Conservation (phyloP, 148 eudicot species). For the Chenopodium album region DNA sequence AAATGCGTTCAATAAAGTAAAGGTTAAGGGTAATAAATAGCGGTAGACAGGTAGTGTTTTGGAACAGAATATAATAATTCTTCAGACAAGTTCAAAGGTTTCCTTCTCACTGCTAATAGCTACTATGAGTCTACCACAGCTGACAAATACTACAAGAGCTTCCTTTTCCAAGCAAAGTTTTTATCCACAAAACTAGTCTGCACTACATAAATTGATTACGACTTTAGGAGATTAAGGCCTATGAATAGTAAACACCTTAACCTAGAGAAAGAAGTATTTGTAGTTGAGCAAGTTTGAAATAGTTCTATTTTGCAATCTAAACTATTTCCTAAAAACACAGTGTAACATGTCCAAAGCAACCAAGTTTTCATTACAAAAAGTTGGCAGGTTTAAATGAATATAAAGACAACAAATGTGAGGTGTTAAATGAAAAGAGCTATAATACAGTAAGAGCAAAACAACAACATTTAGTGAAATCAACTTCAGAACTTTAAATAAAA, state of each 20-base stretch:
- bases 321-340: not conserved
- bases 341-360: not conserved
- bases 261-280: not conserved
- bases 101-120: not conserved
- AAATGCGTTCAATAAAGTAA: too few species aligned
- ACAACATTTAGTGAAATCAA: not conserved
- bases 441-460: not conserved
- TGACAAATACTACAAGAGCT: not conserved
- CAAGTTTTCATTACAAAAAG: not conserved
- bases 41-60: too few species aligned
- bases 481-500: not conserved
- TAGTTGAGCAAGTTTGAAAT: not conserved
- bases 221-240: not conserved
- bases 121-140: not conserved
- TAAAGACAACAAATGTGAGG: not conserved
- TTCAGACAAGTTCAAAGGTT: not conserved
- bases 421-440: not conserved
- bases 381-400: not conserved
- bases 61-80: not conserved
- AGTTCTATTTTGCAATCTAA: not conserved
- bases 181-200: not conserved
- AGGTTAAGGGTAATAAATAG: too few species aligned
- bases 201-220: not conserved
- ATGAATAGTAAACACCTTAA: too few species aligned
- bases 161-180: not conserved